A percentile compares a stretch with the other conserved stretches of the same genome.
Conservation (phyloP, 306 rosid genomes). For the Cercis canadensis region DNA sequence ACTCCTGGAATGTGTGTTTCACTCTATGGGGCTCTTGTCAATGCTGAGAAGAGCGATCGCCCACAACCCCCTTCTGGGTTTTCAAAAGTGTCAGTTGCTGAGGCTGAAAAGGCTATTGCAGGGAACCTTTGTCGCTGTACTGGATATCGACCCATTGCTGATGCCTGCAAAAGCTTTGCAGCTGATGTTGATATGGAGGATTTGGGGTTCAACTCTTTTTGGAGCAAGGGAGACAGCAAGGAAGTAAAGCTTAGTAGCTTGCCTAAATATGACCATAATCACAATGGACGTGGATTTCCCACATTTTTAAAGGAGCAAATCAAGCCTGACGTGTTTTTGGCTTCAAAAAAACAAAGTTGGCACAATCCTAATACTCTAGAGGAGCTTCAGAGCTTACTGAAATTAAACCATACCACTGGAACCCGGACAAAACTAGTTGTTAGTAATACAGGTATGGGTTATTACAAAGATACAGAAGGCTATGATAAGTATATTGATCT, state of each 20-base stretch:
- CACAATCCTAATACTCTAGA: conserved; percentile 54
- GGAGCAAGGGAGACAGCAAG: conserved; percentile 67
- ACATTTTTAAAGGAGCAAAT: conserved; percentile 60
- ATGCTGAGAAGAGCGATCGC: conserved; percentile 56
- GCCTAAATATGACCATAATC: conserved; percentile 50
- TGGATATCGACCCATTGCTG: conserved; percentile 87
- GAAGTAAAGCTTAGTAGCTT: conserved; percentile 52
- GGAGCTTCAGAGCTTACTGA: conserved; percentile 59
- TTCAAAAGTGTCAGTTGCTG: conserved; percentile 69
- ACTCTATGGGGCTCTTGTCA: conserved; percentile 69
- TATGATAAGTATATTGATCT: conserved; percentile 70
- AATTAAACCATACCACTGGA: conserved; percentile 25
- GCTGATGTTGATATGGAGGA: conserved; percentile 89
- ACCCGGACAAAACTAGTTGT: conserved; percentile 58
- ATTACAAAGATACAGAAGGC: conserved; percentile 61
- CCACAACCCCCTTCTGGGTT: conserved; percentile 66
- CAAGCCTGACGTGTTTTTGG: conserved; percentile 43
- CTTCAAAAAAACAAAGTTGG: conserved; percentile 63
- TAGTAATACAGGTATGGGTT: conserved; percentile 83
- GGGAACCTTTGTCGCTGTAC: conserved; percentile 98
- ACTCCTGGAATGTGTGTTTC: conserved; percentile 97
- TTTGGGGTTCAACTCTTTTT: conserved; percentile 82
- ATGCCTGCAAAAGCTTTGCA: conserved; percentile 93
- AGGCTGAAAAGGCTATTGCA: conserved; percentile 79
- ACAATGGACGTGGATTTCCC: conserved; percentile 56